phyloP scores from a whole-genome alignment of 441 rosid species.

The Eruca vesicaria region DNA sequence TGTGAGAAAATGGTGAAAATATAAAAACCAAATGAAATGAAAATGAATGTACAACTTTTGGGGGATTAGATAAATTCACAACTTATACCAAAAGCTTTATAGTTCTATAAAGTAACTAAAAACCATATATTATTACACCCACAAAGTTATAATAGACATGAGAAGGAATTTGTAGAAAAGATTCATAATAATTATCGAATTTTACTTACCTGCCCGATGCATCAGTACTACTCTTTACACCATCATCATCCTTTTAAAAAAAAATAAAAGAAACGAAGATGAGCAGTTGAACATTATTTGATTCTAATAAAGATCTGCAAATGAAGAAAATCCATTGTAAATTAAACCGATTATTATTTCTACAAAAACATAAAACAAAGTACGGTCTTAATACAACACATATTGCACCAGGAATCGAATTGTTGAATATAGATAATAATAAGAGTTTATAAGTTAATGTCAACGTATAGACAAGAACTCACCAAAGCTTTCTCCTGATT shows the following conservation, averaged over 20 bases:
- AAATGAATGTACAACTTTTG: not conserved
- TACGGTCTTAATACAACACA: constrained; percentile 13
- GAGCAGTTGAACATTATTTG: constrained; percentile 12
- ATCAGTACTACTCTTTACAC: constrained; percentile 17
- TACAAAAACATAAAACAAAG: not conserved
- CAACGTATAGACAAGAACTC: constrained; percentile 25
- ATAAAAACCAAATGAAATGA: constrained; percentile 22
- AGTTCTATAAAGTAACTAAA: not conserved
- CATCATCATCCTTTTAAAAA: constrained; percentile 6
- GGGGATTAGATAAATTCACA: not conserved
- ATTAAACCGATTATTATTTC: constrained; percentile 21
- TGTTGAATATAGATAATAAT: not conserved
- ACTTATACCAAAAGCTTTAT: not conserved
- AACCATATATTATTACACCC: not conserved
- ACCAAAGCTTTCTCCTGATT: constrained; percentile 38
- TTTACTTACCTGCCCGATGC: constrained; percentile 28
- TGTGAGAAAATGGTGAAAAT: constrained; percentile 39
- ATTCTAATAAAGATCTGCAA: constrained; percentile 16
- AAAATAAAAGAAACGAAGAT: constrained; percentile 1
- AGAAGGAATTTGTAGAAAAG: constrained; percentile 4
- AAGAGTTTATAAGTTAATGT: not conserved
- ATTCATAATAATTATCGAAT: not conserved
- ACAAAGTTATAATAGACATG: constrained; percentile 7
- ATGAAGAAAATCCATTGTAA: constrained; percentile 26
- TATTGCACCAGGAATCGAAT: constrained; percentile 35